Base-by-base conservation (phyloP, 441 rosid species). In the Erodium texanum region DNA sequence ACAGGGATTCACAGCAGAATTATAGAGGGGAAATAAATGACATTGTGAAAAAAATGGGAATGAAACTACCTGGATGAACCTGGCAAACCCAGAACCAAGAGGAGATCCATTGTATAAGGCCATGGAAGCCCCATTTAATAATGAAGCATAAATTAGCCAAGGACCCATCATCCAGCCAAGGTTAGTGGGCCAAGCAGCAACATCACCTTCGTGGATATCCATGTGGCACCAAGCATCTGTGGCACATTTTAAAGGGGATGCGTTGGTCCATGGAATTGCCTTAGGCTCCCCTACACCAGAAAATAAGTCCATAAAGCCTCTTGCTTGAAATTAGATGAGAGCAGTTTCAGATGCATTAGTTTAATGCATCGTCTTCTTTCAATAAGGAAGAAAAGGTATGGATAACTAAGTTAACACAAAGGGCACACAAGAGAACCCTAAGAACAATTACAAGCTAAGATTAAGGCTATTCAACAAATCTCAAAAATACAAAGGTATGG, bases 151-250 rank as follows among this genome's bases (percentile, higher is more conserved):
- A 41, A 93, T 92, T 70, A 93, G 81, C 98, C 98, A 93, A 48
- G 97, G 98, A 74, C 98, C 98, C 97, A 93, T 93, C 97, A 93
- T 93, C 98, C 98, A 93, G 59, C 98, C 98, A 66, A 93, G 96
- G 74, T 93, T 93, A 79, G 98, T 87, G 10, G 97, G 98, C 98
- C 98, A 93, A 77, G 96, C 87, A 78, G 89, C 84, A 74, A 81
- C 75, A 75, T 86, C 96, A 0, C 88, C 93, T 62, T 65, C 83
- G 16, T 19, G 88, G 73, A 90, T 76, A 83, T 93, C 98, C 90
- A 89, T 77, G 83, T 93, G 97, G 83, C 96, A 93, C 98, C 98
- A 93, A 63, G 91, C 97, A 89, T 93, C 98, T 64, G 96, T 97
- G 50, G 98, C 97, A 73, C 90, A 84, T 81, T 90, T 93, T 59